phyloP scores from a whole-genome alignment of 345 rosid species.

The Eucalyptus shirleyi region DNA sequence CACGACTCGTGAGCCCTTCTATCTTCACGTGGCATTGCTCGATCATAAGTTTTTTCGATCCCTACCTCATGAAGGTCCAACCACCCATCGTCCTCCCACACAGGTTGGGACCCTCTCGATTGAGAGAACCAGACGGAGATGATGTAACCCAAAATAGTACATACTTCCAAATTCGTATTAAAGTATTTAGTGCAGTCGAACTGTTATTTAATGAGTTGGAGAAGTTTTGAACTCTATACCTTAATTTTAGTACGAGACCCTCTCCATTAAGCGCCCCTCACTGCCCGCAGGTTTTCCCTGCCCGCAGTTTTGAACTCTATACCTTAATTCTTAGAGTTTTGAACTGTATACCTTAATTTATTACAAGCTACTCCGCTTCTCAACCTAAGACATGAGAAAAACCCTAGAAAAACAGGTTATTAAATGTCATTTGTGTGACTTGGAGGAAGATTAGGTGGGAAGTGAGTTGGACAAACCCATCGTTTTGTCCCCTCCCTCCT shows the following conservation, averaged over 20 bases:
- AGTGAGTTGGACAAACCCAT: not conserved
- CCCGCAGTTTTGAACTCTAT: no score
- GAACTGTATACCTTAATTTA: no score
- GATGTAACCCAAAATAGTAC: not conserved
- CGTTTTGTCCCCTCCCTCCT: not conserved
- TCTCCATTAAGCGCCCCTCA: no score
- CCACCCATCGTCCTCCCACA: not conserved
- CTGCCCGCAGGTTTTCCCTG: no score
- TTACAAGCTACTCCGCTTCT: no score
- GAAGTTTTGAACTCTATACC: no score
- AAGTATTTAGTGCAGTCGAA: no score
- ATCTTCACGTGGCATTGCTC: not conserved
- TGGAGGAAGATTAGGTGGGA: not conserved
- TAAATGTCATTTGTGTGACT: not conserved
- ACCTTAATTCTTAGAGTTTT: no score
- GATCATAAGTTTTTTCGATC: no score
- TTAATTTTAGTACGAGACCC: no score
- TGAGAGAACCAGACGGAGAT: not conserved
- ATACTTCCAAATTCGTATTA: no score
- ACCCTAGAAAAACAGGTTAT: not conserved
- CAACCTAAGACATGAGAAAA: not conserved
- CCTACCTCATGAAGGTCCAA: not conserved
- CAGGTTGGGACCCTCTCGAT: not conserved
- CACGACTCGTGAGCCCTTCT: not conserved
- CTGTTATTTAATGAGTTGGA: no score